These are phyloP conservation scores for Nissolia schottii DNA, from an alignment of 306 rosid species.

Conservation along the genomic window DNA sequence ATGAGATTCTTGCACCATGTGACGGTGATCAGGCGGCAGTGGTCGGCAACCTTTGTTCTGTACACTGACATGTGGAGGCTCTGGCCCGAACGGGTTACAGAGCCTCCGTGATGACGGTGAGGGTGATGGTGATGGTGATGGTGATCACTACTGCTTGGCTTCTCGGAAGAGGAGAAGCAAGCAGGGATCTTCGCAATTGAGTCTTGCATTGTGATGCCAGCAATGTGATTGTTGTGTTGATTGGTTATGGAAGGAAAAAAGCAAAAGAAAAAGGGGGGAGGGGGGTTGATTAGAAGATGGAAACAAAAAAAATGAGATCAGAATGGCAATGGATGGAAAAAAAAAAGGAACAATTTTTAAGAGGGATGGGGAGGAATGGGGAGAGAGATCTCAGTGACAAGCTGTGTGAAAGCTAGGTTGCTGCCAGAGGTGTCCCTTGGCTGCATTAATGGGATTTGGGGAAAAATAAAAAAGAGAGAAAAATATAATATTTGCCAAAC, in stretches of 20 bases:
- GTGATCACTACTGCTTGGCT: constrained; percentile 39
- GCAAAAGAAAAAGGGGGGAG: not conserved
- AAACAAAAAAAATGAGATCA: constrained; percentile 25
- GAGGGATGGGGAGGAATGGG: not conserved
- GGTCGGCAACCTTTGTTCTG: constrained; percentile 71
- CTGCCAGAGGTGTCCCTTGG: constrained; percentile 57
- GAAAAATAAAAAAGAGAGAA: constrained; percentile 15
- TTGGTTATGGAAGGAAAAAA: too few relatives aligned
- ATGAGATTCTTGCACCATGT: constrained; percentile 87
- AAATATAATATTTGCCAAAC: constrained; percentile 33
- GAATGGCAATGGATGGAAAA: constrained; percentile 13
- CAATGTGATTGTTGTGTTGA: too few relatives aligned
- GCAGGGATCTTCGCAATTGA: constrained; percentile 69
- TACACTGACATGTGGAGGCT: constrained; percentile 61
- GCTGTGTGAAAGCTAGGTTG: constrained; percentile 47
- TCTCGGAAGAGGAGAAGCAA: constrained; percentile 64
- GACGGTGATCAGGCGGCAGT: constrained; percentile 64
- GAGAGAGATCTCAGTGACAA: constrained; percentile 46
- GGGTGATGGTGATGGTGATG: too few relatives aligned
- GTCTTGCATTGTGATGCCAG: constrained; percentile 88
- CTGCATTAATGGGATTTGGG: constrained; percentile 30
- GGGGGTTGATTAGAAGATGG: not conserved
- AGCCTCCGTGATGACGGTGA: constrained; percentile 36
- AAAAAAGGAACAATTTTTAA: too few relatives aligned
- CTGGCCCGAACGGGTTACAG: constrained; percentile 62